A percentile compares a stretch with the other conserved stretches of the same genome.
Conservation (phyloP, 1,139 yeast genomes). For the Blastobotrys serpentis region DNA sequence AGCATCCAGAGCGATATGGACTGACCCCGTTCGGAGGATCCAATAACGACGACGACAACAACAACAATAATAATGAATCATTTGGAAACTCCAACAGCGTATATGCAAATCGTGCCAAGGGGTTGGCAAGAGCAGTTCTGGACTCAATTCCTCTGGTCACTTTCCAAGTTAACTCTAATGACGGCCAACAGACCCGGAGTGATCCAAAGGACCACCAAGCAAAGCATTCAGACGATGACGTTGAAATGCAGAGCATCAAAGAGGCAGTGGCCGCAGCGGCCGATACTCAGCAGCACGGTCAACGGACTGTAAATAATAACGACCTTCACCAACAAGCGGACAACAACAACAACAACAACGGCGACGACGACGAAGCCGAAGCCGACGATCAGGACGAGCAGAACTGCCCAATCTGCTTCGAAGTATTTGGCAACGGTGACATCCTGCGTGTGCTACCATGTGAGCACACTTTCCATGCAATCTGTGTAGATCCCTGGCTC, state of each 20-base stretch:
- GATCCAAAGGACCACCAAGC: not conserved
- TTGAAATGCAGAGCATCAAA: not conserved
- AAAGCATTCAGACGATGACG: not conserved
- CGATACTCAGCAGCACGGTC: not conserved
- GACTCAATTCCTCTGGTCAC: conserved; percentile 40
- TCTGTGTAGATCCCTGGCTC: conserved; percentile 82
- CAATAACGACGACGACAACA: conserved; percentile 17
- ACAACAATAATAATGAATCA: conserved; percentile 15
- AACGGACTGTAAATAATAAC: no score
- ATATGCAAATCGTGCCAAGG: conserved; percentile 34
- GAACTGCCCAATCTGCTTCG: conserved; percentile 77
- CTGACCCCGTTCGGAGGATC: conserved; percentile 21
- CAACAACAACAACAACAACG: no score
- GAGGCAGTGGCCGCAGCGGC: not conserved
- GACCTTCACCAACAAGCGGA: no score
- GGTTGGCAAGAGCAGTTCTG: conserved; percentile 40
- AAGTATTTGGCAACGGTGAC: conserved; percentile 50
- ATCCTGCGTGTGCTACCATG: conserved; percentile 71
- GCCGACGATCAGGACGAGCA: conserved; percentile 51
- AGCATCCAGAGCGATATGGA: conserved; percentile 41
- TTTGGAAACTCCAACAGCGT: conserved; percentile 22
- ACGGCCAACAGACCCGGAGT: not conserved
- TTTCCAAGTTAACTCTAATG: conserved; percentile 18
- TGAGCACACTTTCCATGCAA: conserved; percentile 79
- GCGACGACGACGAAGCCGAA: not conserved